These are phyloP conservation scores for Schoenoplectus tabernaemontani DNA, from an alignment of 202 grass and related monocot species.

Conservation along the genomic window DNA sequence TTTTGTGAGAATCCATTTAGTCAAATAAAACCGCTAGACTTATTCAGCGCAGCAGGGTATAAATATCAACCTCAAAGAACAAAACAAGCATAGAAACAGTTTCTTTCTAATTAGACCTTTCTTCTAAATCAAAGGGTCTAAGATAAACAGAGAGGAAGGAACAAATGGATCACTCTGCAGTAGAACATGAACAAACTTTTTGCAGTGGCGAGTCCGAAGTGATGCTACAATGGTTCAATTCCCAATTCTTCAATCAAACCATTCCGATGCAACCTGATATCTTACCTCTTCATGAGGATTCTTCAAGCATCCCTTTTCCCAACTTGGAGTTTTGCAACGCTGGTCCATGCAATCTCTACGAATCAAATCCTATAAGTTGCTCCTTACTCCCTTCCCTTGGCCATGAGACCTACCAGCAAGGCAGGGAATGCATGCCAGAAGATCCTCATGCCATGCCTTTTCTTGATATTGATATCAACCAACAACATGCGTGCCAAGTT, in stretches of 20 bases:
- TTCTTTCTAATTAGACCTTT: neutral
- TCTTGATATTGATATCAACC: neutral
- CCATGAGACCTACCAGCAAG: neutral
- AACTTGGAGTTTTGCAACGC: neutral
- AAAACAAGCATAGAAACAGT: neutral
- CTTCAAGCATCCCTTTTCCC: neutral
- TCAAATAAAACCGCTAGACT: conserved; percentile 18
- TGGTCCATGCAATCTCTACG: neutral
- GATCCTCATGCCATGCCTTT: neutral
- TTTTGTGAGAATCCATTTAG: neutral
- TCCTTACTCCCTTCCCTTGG: conserved; percentile 3
- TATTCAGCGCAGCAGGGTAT: neutral
- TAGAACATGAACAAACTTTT: conserved; percentile 11
- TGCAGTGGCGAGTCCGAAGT: conserved; percentile 22
- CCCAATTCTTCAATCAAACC: conserved; percentile 9
- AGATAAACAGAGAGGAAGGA: neutral
- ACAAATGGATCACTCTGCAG: conserved; percentile 24
- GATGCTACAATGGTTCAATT: conserved; percentile 20
- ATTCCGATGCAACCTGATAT: neutral
- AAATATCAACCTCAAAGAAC: neutral
- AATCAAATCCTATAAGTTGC: neutral
- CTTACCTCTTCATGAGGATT: conserved; percentile 20
- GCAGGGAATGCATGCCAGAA: neutral
- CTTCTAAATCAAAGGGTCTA: neutral
- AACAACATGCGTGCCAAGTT: conserved; percentile 3